Evolutionary conservation across 2,329 filamentous ascomycete species (phyloP).

Genomic region (Lachnellula subtilissima): DNA sequence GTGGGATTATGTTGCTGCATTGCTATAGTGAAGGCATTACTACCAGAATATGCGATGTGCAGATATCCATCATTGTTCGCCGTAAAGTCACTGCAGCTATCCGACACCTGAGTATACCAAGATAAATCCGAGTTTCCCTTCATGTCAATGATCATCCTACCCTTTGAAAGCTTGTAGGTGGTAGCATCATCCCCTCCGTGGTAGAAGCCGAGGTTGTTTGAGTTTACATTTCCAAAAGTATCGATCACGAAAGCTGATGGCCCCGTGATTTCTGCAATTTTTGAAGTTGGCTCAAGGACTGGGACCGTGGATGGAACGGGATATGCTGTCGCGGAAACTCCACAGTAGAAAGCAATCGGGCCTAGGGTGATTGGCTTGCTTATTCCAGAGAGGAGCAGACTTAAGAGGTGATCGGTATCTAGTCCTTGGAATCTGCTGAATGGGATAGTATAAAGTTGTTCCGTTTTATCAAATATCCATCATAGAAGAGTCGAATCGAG

Average conservation of each 20-base stretch:
- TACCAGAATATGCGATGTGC: slow-evolving; percentile 60
- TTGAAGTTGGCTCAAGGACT: slow-evolving; percentile 40
- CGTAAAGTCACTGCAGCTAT: slow-evolving; percentile 51
- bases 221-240: slow-evolving; percentile 47
- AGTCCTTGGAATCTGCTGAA: slow-evolving; percentile 48
- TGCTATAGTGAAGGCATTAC: slow-evolving; percentile 57
- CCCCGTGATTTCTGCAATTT: slow-evolving; percentile 45
- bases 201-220: slow-evolving; percentile 59
- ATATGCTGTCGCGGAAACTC: slow-evolving; percentile 45
- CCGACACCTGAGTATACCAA: slow-evolving; percentile 55
- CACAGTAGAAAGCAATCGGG: slow-evolving; percentile 56
- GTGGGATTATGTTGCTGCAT: slow-evolving; percentile 61
- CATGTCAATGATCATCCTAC: slow-evolving; percentile 51
- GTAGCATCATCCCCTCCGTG: slow-evolving; percentile 61
- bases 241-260: slow-evolving; percentile 54
- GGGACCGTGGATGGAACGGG: slow-evolving; percentile 38
- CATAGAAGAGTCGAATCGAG: slow-evolving; percentile 44
- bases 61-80: slow-evolving; percentile 54
- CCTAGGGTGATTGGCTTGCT: slow-evolving; percentile 46
- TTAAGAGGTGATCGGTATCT: slow-evolving; percentile 47
- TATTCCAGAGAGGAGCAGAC: slow-evolving; percentile 46
- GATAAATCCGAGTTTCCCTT: slow-evolving; percentile 53
- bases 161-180: slow-evolving; percentile 45
- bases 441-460: slow-evolving; percentile 54
- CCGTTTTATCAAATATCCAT: slow-evolving; percentile 56